Percentiles rank a stretch among this genome's conserved stretches.
phyloP scores from a whole-genome alignment of 108 stramenopile genomes.

The Fragilaria crotonensis region DNA sequence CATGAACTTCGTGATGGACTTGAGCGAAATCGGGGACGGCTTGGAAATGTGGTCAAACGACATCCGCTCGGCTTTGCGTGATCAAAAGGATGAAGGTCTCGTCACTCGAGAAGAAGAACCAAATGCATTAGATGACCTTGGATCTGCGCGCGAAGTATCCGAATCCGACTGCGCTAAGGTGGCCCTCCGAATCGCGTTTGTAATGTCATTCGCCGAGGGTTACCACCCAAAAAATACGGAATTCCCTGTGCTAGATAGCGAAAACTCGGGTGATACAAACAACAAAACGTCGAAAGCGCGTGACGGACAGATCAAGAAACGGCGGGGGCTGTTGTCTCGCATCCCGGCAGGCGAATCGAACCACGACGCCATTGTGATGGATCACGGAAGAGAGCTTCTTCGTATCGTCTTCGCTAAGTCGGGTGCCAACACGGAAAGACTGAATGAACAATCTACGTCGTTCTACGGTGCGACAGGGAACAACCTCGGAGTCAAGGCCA shows the following conservation, averaged over 20 bases:
- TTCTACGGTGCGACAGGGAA: conserved; percentile 25
- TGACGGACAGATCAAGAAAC: neutral
- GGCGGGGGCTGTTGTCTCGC: conserved; percentile 19
- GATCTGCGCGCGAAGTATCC: conserved; percentile 50
- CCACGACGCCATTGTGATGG: conserved; percentile 23
- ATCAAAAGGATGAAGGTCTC: neutral
- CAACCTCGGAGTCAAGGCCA: conserved; percentile 13
- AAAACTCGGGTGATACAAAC: neutral
- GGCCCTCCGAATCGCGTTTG: conserved; percentile 71
- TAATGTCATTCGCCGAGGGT: conserved; percentile 64
- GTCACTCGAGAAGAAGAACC: conserved; percentile 59
- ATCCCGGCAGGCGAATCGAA: conserved; percentile 13
- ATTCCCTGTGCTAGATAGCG: neutral
- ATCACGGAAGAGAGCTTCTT: conserved; percentile 59
- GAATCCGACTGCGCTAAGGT: conserved; percentile 36
- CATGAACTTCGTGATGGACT: conserved; percentile 77
- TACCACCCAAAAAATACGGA: conserved; percentile 11
- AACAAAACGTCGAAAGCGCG: neutral
- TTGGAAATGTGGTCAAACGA: conserved; percentile 2
- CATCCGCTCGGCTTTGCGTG: neutral
- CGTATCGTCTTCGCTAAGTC: conserved; percentile 69
- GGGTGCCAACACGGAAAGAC: conserved; percentile 1
- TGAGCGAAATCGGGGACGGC: conserved; percentile 41
- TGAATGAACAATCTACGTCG: conserved; percentile 5
- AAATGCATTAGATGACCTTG: conserved; percentile 29